Base-by-base conservation (phyloP, 2,329 filamentous ascomycete species). In the Scytalidium sp. region DNA sequence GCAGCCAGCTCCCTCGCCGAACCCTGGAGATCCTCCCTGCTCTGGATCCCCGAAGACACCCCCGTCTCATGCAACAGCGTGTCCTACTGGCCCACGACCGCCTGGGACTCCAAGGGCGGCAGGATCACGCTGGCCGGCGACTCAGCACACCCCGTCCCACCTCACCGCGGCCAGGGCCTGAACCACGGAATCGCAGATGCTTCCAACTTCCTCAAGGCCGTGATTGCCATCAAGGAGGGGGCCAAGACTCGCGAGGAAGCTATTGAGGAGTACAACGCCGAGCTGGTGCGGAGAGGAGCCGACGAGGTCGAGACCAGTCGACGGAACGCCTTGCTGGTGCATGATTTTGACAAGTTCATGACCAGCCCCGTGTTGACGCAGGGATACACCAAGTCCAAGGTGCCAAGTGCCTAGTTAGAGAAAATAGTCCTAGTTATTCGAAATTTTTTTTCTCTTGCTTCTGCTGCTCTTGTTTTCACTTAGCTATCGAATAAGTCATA, bases 61-160 rank as follows among this genome's bases (percentile, higher is more conserved):
- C 7, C 36, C 3, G 25, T 50, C 20, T 20, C 20, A 5, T 32
- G 25, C 20, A 47, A 43, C 21, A 43, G 36, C 8, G 20, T 50
- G 2, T 40, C 45, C 7, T 50, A 72, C 53, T 65, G 69, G 55
- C 67, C 66, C 1, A 64, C 60, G 20, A 60, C 59, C 1, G 55
- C 60, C 15, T 76, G 74, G 72, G 61, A 71, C 49, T 73, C 73
- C 43, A 60, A 56, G 13, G 59, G 61, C 27, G 75, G 75, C 3
- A 64, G 66, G 1, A 70, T 74, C 3, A 75, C 75, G 1, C 61
- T 80, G 1, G 65, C 73, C 3, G 77, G 78, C 2, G 78, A 81
- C 55, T 73, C 76, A 2, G 76, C 76, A 0, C 77, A 81, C 58
- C 72, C 76, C n/a, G 80, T 81, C 76, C 76, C 75, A 15, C 46